Base-by-base conservation (phyloP, 129 eudicot genomes). In the Ambrosia artemisiifolia region DNA sequence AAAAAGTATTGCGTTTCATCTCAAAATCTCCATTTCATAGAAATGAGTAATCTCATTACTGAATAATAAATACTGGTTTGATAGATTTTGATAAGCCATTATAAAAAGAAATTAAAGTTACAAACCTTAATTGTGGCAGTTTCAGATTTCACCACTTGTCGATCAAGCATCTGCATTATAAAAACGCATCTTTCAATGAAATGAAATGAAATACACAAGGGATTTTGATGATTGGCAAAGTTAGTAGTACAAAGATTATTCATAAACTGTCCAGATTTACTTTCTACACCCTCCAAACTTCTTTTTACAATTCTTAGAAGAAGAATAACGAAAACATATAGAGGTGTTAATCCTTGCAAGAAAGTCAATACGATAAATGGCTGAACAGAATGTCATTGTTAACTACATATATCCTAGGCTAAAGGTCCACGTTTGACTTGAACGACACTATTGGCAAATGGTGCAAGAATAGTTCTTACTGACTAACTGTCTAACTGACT, bases 71-170 rank as follows among this genome's bases (percentile, higher is more conserved):
- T 4, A 64, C 24, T 9, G n/a, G 38, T 50, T 20, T 16, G 51
- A 53, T 38, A 36, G 72, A 66, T 44, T 65, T 28, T 30, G 11
- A 65, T 51, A 53, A 65, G 56, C 33, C 59, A 10, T 51, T 51
- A 11, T 55, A 46, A 9, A 7, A 7, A 18, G 50, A 48, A 28
- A 6, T 11, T 18, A 20, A 59, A 44, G 71, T 28, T 60, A 51
- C 59, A 54, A 84, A 94, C 98, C 96, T 90, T 94, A 17, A 94
- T 90, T 16, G 97, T 90, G 12, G 97, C 96, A 43, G 89, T 82
- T 63, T 94, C 97, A 1, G 98, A 90, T 79, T 94, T 94, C 74
- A 94, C 95, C 36, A 94, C 88, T 86, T 90, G 96, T 50, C 98
- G 91, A 74, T 84, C 81, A 68, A 89, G 91, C 89, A 94, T 82